These are phyloP conservation scores for Phoma sp. DNA, from an alignment of 2,329 filamentous ascomycete species.

Conservation along the genomic window DNA sequence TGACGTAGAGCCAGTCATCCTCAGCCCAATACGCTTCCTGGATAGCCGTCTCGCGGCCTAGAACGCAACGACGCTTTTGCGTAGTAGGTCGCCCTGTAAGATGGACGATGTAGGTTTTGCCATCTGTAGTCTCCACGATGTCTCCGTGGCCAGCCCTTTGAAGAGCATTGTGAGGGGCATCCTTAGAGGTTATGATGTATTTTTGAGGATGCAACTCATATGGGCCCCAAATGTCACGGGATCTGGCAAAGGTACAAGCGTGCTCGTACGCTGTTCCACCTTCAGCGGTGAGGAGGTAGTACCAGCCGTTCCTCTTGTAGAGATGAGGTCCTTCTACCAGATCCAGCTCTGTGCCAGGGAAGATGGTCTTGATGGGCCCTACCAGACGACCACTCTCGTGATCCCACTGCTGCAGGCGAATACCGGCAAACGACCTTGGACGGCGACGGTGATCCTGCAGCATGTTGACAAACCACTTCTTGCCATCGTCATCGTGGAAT, in stretches of 20 bases:
- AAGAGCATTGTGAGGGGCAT: conserved; percentile 40
- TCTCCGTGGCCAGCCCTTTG: conserved; percentile 48
- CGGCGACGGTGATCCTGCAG: conserved; percentile 43
- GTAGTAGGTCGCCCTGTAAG: conserved; percentile 44
- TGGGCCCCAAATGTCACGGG: conserved; percentile 49
- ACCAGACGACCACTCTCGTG: conserved; percentile 57
- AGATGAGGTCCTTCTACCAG: conserved; percentile 47
- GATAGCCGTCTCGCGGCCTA: conserved; percentile 51
- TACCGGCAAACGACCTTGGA: conserved; percentile 59
- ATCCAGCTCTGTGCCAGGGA: conserved; percentile 60
- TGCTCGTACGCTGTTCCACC: conserved; percentile 51
- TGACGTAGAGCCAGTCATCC: conserved; percentile 68
- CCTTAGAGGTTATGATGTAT: conserved; percentile 50
- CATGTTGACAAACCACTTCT: conserved; percentile 49
- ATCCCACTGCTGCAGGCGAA: conserved; percentile 65
- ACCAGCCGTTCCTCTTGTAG: conserved; percentile 45
- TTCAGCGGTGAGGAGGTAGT: conserved; percentile 47
- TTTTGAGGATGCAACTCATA: conserved; percentile 51
- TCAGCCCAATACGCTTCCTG: conserved; percentile 66
- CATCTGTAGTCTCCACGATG: conserved; percentile 43
- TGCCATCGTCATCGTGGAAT: conserved; percentile 46
- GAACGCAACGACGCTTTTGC: conserved; percentile 41
- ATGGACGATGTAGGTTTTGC: conserved; percentile 45
- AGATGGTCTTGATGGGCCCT: conserved; percentile 61
- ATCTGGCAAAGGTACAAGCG: conserved; percentile 48